Evolutionary conservation across 2,329 filamentous ascomycete genomes (phyloP), one percentile per base, ranked within the genome.

Genomic region (Penicillium verrucosum): DNA sequence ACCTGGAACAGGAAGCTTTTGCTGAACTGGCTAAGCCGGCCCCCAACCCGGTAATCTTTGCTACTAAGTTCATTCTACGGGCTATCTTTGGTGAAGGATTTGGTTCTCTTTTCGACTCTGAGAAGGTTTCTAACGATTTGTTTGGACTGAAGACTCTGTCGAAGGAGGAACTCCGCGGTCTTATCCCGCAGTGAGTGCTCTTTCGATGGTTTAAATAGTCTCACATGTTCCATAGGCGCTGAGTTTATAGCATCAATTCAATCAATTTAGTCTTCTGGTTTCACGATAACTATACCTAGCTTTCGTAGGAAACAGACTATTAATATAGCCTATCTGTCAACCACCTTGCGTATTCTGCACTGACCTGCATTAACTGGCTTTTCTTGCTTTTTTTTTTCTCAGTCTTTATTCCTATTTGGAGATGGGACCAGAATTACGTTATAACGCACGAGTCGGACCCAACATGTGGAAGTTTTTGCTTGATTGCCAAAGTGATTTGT

Each of bases 41-140:
- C 8, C 67, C 69, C 1, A 63, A 62, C 44, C 47, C 44, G 2
- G n/a, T 3, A 4, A 47, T 56, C 1, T 61, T 73, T 46, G 66
- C 60, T 16, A 2, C 66, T 2, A 68, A 65, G 11, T 73, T 75
- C 23, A 62, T 77, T 40, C 29, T 56, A 4, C 55, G 65, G 4
- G 60, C 64, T 2, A 63, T 77, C 45, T 76, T 65, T 52, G 73
- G 70, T 3, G 66, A 73, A 8, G 68, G 65, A 4, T 72, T 68
- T 53, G 73, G 72, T 3, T 27, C 55, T 6, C 56, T 64, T 12
- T 74, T 74, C 44, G 36, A 49, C 21, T 14, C 42, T 12, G 30
- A 65, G 49, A 67, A 67, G 37, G 23, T 70, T 27, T 73, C 74
- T 43, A 78, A 78, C 59, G 70, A 77, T 37, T 53, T 76, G 42